Evolutionary conservation across 2,329 filamentous ascomycete species (phyloP).

Genomic region (Verticillium dahliae): DNA sequence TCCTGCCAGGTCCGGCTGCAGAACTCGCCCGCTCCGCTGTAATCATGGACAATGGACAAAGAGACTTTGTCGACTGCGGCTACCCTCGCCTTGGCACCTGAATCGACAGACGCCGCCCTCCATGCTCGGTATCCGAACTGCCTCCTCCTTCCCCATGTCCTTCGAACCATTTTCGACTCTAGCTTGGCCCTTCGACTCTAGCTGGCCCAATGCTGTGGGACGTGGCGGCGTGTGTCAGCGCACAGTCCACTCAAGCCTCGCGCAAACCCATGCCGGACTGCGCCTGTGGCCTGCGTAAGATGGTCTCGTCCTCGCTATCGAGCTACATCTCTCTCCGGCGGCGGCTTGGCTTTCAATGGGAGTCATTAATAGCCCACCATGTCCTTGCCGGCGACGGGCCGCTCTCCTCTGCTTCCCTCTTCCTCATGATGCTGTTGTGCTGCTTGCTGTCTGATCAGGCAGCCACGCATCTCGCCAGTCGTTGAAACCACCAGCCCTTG

Average conservation of each 20-base stretch:
- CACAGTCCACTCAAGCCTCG: neutral
- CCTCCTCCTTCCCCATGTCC: neutral
- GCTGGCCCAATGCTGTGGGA: neutral
- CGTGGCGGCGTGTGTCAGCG: neutral
- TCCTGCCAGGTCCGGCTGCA: neutral
- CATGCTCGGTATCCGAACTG: neutral
- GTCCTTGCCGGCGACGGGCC: neutral
- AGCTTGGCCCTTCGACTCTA: neutral
- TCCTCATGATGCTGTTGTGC: neutral
- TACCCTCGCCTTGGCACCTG: neutral
- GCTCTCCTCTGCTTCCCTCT: neutral
- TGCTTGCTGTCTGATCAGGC: neutral
- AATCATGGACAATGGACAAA: neutral
- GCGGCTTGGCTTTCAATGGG: neutral
- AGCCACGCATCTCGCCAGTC: neutral
- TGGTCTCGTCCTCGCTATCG: neutral
- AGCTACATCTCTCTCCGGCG: neutral
- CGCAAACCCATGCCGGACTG: neutral
- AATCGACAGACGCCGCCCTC: neutral
- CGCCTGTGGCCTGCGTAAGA: neutral
- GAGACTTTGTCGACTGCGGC: neutral
- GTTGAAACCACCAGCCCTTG: neutral
- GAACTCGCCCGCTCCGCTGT: neutral
- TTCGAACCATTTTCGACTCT: neutral
- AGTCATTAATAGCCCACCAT: neutral